A percentile compares a stretch with the other conserved stretches of the same genome.
Conservation (phyloP, 2,329 filamentous ascomycete genomes). For the Cadophora malorum region DNA sequence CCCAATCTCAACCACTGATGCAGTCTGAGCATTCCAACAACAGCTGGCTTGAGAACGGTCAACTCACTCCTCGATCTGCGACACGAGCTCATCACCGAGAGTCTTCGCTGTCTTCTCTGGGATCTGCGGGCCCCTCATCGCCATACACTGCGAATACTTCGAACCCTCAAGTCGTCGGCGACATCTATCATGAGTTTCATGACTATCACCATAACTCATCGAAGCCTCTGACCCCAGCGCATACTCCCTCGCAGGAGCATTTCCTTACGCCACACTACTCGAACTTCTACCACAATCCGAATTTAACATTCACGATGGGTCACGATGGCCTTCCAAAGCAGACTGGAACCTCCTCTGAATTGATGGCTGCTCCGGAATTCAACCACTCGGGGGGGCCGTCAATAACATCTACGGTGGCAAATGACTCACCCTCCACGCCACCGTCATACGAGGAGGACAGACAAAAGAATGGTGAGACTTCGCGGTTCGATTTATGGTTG, state of each 20-base stretch:
- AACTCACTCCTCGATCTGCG: slow-evolving; percentile 45
- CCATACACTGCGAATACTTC: slow-evolving; percentile 61
- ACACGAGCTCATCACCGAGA: slow-evolving; percentile 59
- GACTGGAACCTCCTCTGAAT: slow-evolving; percentile 39
- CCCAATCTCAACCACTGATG: slow-evolving; percentile 41
- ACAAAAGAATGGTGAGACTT: slow-evolving; percentile 61
- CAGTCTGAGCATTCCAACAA: slow-evolving; percentile 39
- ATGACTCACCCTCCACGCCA: slow-evolving; percentile 67
- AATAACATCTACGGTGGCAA: slow-evolving; percentile 64
- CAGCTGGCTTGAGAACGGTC: slow-evolving; percentile 44
- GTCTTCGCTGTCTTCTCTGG: slow-evolving; percentile 65
- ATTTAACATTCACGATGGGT: slow-evolving; percentile 39
- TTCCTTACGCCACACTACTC: slow-evolving; percentile 47
- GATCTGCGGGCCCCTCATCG: slow-evolving; percentile 65
- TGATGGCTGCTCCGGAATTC: slow-evolving; percentile 44
- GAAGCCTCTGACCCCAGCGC: slow-evolving; percentile 45
- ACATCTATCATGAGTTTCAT: slow-evolving; percentile 49
- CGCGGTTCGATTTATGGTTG: slow-evolving; percentile 54
- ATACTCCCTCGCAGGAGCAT: slow-evolving; percentile 44
- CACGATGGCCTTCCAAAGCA: slow-evolving; percentile 38
- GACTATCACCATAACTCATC: slow-evolving; percentile 44
- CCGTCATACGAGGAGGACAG: slow-evolving; percentile 58
- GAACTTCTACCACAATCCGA: slow-evolving; percentile 47
- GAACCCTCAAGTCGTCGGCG: slow-evolving; percentile 63
- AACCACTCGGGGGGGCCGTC: slow-evolving; percentile 47